Base-by-base conservation (phyloP, 2,329 filamentous ascomycete species). In the Cladosporium sphaerospermum region DNA sequence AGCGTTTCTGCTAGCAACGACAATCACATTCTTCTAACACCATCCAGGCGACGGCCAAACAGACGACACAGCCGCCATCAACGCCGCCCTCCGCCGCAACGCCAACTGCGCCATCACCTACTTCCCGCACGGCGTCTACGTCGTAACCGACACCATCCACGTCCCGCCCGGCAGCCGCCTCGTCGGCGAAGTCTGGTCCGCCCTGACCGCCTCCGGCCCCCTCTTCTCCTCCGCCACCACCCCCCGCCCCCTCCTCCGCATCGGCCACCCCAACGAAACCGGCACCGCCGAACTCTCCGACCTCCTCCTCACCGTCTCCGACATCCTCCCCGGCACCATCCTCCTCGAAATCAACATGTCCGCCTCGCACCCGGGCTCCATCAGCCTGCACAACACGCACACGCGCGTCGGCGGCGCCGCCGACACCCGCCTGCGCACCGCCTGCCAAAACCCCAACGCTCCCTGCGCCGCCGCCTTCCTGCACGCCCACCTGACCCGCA, bases 121-220 rank as follows among this genome's bases (percentile, higher is more conserved):
- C 72, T 85, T 92, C 60, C 85, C 89, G 64, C 83, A 86, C 63
- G 88, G 88, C 52, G 79, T 84, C 46, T 89, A 91, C 67, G 69
- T 87, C 52, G 74, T 91, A 60, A 83, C 80, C 42, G 61, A 47
- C 40, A 91, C 87, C 1, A 73, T 91, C 67, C 79, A 80, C 60
- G 78, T 91, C 8, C 87, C 87, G 54, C 59, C 65, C 1, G 73
- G 74, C 10, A 73, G 77, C 9, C 78, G 75, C 57, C 80, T 87
- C 53, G 75, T 83, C 2, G 84, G 84, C 11, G 82, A 86, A 60
- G 75, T 74, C 2, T 76, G 77, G 59, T 73, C 76, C 1, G 74
- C 82, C 67, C 77, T 83, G 57, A 74, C 79, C 51, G 83, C 78
- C 1, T 75, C 74, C 7, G 84, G 85, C 0, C 48, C 61, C 4